A percentile compares a stretch with the other conserved stretches of the same genome.
Evolutionary conservation across 1,139 yeast species (phyloP).

Genomic region (Saccharomyces hybrid): DNA sequence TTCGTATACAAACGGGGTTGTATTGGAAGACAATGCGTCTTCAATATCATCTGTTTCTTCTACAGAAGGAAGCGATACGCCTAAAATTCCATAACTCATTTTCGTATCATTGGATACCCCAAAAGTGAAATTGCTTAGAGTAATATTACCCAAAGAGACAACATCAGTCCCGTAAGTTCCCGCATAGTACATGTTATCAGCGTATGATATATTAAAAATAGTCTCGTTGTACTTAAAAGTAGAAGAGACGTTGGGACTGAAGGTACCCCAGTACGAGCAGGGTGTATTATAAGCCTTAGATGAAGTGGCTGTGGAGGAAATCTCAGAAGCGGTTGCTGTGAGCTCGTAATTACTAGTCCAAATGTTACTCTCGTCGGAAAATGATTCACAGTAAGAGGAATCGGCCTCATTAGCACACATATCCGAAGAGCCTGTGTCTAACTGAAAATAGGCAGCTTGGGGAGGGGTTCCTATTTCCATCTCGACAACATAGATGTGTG

Average conservation of each 20-base stretch:
- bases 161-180: conserved; percentile 51
- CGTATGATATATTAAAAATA: conserved; percentile 42
- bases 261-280: conserved; percentile 33
- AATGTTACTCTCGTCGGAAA: neutral
- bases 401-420: conserved; percentile 44
- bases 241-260: neutral
- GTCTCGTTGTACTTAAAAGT: conserved; percentile 16
- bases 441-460: conserved; percentile 43
- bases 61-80: conserved; percentile 45
- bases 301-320: neutral
- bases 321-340: neutral
- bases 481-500: neutral
- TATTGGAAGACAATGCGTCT: neutral
- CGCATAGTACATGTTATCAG: conserved; percentile 44
- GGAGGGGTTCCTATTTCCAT: conserved; percentile 45
- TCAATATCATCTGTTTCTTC: conserved; percentile 33
- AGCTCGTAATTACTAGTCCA: neutral
- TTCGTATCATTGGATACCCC: conserved; percentile 47
- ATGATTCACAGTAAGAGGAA: conserved; percentile 18
- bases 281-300: neutral
- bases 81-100: conserved; percentile 47
- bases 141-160: conserved; percentile 33
- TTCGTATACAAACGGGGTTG: conserved; percentile 33
- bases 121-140: conserved; percentile 38
- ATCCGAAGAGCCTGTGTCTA: conserved; percentile 66